Conservation (phyloP, 1,284 basidiomycete species). For the Irpex sp. region DNA sequence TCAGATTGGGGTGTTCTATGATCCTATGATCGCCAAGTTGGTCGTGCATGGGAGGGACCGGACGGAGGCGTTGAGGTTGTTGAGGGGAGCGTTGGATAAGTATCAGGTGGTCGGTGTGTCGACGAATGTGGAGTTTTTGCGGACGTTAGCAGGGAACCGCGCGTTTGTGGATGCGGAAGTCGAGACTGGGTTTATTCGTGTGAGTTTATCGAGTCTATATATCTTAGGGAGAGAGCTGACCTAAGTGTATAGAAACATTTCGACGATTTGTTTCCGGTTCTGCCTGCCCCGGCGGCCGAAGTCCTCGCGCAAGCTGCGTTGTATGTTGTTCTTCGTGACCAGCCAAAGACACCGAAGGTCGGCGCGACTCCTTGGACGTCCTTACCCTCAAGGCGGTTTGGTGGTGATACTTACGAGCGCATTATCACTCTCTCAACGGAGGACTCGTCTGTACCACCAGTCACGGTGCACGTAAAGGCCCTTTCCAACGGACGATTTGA, state of each 20-base stretch:
- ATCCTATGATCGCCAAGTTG: constrained; percentile 94
- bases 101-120: constrained; percentile 90
- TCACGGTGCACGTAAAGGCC: constrained; percentile 46
- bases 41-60: constrained; percentile 87
- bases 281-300: constrained; percentile 53
- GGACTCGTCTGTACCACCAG: neutral
- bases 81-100: constrained; percentile 79
- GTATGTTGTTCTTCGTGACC: constrained; percentile 69
- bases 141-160: constrained; percentile 71
- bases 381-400: constrained; percentile 71
- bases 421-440: constrained; percentile 43
- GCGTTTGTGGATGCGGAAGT: constrained; percentile 81
- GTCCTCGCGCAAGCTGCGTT: constrained; percentile 78
- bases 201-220: constrained; percentile 27
- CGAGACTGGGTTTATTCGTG: constrained; percentile 91
- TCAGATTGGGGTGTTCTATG: constrained; percentile 90
- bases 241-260: constrained; percentile 63
- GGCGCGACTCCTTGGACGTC: constrained; percentile 61
- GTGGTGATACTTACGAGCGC: constrained; percentile 66
- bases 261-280: constrained; percentile 69
- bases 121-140: constrained; percentile 90
- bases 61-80: constrained; percentile 79
- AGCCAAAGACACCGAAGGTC: constrained; percentile 26
- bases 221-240: no score
- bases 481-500: constrained; percentile 45